Evolutionary conservation across 108 stramenopile genomes (phyloP), one percentile per base, ranked within the genome.

Genomic region (Fragilariopsis cylindrus): DNA sequence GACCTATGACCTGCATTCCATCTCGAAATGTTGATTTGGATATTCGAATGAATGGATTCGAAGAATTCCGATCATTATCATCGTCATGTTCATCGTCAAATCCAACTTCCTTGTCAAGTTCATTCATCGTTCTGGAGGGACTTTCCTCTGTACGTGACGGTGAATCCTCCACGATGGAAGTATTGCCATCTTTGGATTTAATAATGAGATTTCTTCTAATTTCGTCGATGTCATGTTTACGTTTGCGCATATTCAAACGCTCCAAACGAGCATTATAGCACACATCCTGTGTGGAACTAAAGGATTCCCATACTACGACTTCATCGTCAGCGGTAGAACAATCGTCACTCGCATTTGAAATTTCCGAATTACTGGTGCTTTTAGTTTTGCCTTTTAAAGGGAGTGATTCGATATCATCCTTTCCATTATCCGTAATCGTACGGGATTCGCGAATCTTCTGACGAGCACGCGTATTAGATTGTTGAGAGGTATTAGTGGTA

Each of bases 1-100:
- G 97, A 6, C 97, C 96, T 48, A 97, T 85, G 39, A 98, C 84
- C 5, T 78, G 63, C 96, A 96, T 95, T 4, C 66, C 77, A 48
- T 73, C 50, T 11, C 70, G 67, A 76, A 95, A 87, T 56, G 92
- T 87, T 64, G 86, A 85, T 70, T 90, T 85, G 11, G 76, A 74
- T n/a, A 94, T 68, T 48, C 67, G 67, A 50, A 68, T 68, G 48
- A 52, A 68, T 6, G 65, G 11, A 45, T 2, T 18, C n/a, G 60
- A 60, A 9, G n/a, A 16, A 30, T 60, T 19, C n/a, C 19, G 9
- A 16, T 30, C 60, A 19, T 19, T 47, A 48, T 66, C 6, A 9
- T 81, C 81, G 7, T 43, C 11, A 0, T 13, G 12, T 45, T 63
- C 62, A 4, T 47, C 43, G 42, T 45, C 50, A 52, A 52, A 52